Evolutionary conservation across 345 rosid genomes (phyloP), one percentile per base, ranked within the genome.

Genomic region (Theobroma cacao): DNA sequence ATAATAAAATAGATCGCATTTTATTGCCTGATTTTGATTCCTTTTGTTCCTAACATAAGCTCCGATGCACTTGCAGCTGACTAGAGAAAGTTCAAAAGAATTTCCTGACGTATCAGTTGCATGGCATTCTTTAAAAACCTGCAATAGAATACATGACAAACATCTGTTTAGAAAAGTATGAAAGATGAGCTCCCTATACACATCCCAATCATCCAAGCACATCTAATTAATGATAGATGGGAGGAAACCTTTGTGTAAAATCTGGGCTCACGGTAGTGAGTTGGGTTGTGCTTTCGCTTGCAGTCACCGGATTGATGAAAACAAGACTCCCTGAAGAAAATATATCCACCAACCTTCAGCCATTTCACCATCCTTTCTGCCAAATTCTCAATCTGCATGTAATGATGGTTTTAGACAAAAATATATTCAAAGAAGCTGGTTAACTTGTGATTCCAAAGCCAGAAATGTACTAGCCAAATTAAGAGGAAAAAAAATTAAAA

Each of bases 261-360:
- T 77, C 93, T 89, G 70, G 99, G 99, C 79, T 96, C 99, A 38
- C 98, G 95, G 84, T 96, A 96, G 85, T 92, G 99, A 65, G 99
- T 90, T 62, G 98, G 99, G 81, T 92, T 93, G 76, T 75, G 63
- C 83, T 92, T 96, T 41, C 97, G 82, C 83, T 90, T 92, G 77
- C 85, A 83, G 84, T 94, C 99, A 78, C 98, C 98, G 71, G 99
- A 96, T 84, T 87, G 98, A 85, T 94, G 95, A 81, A 96, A 92
- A 82, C 99, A 96, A 70, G 98, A 91, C 87, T 96, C 99, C 78
- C 98, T 85, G 80, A 96, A 94, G 91, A 96, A 96, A 76, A 96
- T 90, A 80, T 79, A 85, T 12, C 99, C 98, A 1, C 98, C 98
- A 58, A 86, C 89, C 87, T 90, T 96, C n/a, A 95, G 81, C 99